Percentiles rank a stretch among this genome's conserved stretches.
These are phyloP conservation scores for Daldinia concentrica DNA, from an alignment of 495 filamentous ascomycete genomes.

Conservation along the genomic window DNA sequence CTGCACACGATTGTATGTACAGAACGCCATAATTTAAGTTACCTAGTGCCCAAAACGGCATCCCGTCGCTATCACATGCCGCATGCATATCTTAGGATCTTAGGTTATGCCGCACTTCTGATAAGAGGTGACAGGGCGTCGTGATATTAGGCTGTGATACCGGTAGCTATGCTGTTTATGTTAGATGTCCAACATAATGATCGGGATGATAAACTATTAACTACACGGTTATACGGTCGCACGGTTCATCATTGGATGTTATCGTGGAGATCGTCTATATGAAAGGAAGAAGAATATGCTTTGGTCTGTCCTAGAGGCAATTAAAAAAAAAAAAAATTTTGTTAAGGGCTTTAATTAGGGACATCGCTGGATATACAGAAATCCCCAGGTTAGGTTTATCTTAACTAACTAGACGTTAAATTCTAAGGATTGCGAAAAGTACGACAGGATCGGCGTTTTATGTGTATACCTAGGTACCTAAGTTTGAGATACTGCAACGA, in stretches of 20 bases:
- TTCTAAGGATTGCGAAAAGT: no score
- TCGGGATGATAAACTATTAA: not conserved
- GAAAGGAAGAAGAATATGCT: not conserved
- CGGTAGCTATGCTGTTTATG: slow-evolving; percentile 1
- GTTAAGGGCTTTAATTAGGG: no score
- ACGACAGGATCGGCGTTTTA: not conserved
- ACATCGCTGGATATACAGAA: not conserved
- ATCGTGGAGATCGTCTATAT: not conserved
- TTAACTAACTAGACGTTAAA: no score
- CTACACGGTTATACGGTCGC: no score
- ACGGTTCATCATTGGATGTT: not conserved
- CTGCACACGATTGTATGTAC: not conserved
- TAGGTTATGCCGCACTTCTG: slow-evolving; percentile 21
- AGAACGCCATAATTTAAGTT: not conserved
- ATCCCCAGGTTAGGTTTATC: no score
- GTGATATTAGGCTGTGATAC: slow-evolving; percentile 23
- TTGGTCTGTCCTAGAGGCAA: not conserved
- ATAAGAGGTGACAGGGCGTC: slow-evolving; percentile 13
- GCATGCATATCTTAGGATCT: slow-evolving; percentile 38
- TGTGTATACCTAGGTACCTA: not conserved
- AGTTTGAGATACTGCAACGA: not conserved
- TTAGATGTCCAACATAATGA: not conserved
- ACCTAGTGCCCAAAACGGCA: not conserved
- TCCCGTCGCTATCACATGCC: slow-evolving; percentile 35
- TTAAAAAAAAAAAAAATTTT: not conserved